phyloP scores from a whole-genome alignment of 148 eudicot genomes.

The Chenopodium berlandieri region DNA sequence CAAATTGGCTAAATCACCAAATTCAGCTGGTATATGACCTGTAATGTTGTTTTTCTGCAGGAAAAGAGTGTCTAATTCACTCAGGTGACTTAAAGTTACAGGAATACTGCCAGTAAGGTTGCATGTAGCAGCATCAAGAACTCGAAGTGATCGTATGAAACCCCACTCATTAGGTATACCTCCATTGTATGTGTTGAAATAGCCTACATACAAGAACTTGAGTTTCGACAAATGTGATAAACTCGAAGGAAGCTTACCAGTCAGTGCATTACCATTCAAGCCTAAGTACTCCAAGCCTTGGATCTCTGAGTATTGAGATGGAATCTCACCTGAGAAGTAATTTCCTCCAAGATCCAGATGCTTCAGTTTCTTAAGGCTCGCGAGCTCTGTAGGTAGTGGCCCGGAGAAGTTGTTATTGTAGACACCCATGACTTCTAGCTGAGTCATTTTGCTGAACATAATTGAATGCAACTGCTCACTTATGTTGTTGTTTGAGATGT shows the following conservation, averaged over 20 bases:
- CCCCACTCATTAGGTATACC: constrained; percentile 44
- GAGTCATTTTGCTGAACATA: constrained; percentile 16
- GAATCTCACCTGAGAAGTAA: constrained; percentile 33
- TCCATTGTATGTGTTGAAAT: constrained; percentile 29
- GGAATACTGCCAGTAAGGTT: constrained; percentile 36
- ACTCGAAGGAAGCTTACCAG: constrained; percentile 35
- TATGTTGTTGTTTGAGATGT: constrained; percentile 28
- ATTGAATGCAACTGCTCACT: background rate
- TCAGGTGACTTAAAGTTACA: constrained; percentile 28
- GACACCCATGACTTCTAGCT: constrained; percentile 13
- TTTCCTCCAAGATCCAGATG: constrained; percentile 29
- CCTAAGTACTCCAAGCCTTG: constrained; percentile 26
- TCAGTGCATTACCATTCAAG: constrained; percentile 26
- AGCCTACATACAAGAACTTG: constrained; percentile 18
- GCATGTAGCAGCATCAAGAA: constrained; percentile 22
- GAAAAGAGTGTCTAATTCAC: constrained; percentile 14
- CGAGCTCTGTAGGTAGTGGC: constrained; percentile 9
- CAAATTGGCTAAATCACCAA: constrained; percentile 19
- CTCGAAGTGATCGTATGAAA: constrained; percentile 16
- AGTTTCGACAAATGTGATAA: constrained; percentile 29
- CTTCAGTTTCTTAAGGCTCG: constrained; percentile 9
- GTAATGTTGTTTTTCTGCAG: constrained; percentile 24
- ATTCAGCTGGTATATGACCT: constrained; percentile 31
- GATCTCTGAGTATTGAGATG: constrained; percentile 21
- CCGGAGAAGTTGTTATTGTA: constrained; percentile 33